These are phyloP conservation scores for Phytopythium oedochilum DNA, from an alignment of 352 stramenopile genomes.

Conservation along the genomic window DNA sequence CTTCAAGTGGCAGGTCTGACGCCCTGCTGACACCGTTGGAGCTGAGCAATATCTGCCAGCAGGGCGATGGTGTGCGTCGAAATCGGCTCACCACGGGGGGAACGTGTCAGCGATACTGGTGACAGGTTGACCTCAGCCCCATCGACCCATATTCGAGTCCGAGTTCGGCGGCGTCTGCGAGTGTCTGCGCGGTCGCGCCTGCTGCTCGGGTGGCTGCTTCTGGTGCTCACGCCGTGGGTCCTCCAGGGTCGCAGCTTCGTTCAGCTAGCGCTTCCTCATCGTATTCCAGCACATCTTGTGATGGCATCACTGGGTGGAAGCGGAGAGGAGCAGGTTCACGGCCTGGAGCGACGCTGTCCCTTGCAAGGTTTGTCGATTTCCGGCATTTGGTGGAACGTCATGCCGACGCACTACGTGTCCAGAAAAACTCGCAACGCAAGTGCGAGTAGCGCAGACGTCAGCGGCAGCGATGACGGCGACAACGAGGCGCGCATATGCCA, in stretches of 20 bases:
- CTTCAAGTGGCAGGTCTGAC: too few relatives aligned
- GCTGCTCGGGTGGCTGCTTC: not conserved
- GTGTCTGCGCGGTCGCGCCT: not conserved
- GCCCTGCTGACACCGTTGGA: too few relatives aligned
- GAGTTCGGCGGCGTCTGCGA: not conserved
- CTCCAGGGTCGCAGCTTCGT: slow-evolving; percentile 25
- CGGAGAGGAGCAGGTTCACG: not conserved
- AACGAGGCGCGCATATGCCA: slow-evolving; percentile 12
- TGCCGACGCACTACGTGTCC: slow-evolving; percentile 11
- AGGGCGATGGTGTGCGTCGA: not conserved
- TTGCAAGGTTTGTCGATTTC: slow-evolving; percentile 18
- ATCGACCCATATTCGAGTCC: too few relatives aligned
- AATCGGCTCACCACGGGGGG: not conserved
- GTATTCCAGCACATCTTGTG: slow-evolving; percentile 15
- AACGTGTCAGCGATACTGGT: not conserved
- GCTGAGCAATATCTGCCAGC: too few relatives aligned
- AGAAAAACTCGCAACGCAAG: not conserved
- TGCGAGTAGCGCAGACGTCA: too few relatives aligned
- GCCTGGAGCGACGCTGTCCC: slow-evolving; percentile 14
- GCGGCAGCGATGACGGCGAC: not conserved
- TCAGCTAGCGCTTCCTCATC: slow-evolving; percentile 21
- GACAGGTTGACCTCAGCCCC: too few relatives aligned
- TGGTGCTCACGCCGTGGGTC: slow-evolving; percentile 16
- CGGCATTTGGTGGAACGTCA: slow-evolving; percentile 28
- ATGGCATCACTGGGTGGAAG: not conserved